Conservation (phyloP, 2,329 filamentous ascomycete genomes). For the Trichoderma oligosporum region DNA sequence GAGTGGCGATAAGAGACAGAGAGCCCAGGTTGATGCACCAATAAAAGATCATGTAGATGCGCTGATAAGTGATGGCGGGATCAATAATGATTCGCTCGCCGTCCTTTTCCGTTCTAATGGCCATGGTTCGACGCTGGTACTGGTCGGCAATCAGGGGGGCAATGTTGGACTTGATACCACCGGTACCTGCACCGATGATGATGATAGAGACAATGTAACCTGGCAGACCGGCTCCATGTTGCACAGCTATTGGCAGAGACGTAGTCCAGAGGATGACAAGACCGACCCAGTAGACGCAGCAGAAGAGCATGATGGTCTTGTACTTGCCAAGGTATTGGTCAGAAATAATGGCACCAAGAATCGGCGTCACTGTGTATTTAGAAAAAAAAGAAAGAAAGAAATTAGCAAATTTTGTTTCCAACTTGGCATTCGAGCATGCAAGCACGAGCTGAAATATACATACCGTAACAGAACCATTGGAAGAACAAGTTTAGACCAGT, state of each 20-base stretch:
- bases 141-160: conserved; percentile 61
- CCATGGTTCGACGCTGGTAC: conserved; percentile 53
- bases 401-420: conserved; percentile 1
- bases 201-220: conserved; percentile 55
- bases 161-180: conserved; percentile 66
- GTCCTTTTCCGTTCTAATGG: conserved; percentile 43
- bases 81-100: conserved; percentile 64
- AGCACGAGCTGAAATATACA: not conserved
- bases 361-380: conserved; percentile 34
- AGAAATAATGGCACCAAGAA: conserved; percentile 52
- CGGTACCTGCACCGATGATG: conserved; percentile 63
- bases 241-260: conserved; percentile 38
- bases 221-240: conserved; percentile 41
- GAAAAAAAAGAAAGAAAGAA: not conserved
- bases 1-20: conserved; percentile 62
- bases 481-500: conserved; percentile 55
- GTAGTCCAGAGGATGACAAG: conserved; percentile 53
- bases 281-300: conserved; percentile 55
- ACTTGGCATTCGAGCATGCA: not conserved
- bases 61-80: conserved; percentile 61
- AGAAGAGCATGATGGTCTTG: conserved; percentile 58
- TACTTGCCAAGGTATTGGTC: conserved; percentile 58
- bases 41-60: conserved; percentile 74
- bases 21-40: conserved; percentile 71
- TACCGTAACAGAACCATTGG: conserved; percentile 47